Evolutionary conservation across 2,329 filamentous ascomycete genomes (phyloP).

Genomic region (Juglanconis sp.): DNA sequence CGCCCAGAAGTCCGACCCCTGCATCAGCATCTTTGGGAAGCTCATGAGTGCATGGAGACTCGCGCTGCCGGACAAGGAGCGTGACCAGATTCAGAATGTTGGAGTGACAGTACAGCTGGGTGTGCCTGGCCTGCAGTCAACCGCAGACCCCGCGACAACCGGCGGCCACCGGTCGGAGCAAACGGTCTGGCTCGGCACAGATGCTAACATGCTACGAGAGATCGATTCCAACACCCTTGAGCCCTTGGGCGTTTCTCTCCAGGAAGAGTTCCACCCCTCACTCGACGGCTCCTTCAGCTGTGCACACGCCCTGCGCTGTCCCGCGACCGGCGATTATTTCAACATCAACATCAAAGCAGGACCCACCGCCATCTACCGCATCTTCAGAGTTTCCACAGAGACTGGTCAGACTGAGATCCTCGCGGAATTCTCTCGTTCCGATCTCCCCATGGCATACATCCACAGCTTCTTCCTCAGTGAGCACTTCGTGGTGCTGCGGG

Average conservation of each 20-base stretch:
- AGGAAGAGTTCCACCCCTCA: conserved; percentile 61
- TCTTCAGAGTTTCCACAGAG: conserved; percentile 63
- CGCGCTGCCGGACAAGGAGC: no score
- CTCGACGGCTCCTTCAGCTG: conserved; percentile 66
- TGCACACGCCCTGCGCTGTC: conserved; percentile 71
- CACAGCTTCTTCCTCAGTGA: conserved; percentile 76
- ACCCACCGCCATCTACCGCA: conserved; percentile 55
- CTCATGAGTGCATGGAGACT: conserved; percentile 53
- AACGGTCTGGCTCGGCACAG: no score
- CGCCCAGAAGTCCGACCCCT: no score
- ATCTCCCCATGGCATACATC: conserved; percentile 64
- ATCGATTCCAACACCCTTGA: conserved; percentile 60
- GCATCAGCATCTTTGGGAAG: conserved; percentile 64
- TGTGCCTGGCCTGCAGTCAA: no score
- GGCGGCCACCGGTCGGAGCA: no score
- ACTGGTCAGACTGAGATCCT: conserved; percentile 68
- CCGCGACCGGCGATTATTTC: conserved; percentile 69
- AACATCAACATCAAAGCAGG: conserved; percentile 77
- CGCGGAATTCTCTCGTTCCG: conserved; percentile 56
- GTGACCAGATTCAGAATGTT: no score
- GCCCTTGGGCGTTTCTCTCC: conserved; percentile 57
- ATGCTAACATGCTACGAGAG: no score
- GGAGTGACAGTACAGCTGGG: no score
- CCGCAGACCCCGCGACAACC: no score
- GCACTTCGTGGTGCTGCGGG: conserved; percentile 68